These are phyloP conservation scores for Forsythia viridissima DNA, from an alignment of 257 asterid genomes.

Conservation along the genomic window DNA sequence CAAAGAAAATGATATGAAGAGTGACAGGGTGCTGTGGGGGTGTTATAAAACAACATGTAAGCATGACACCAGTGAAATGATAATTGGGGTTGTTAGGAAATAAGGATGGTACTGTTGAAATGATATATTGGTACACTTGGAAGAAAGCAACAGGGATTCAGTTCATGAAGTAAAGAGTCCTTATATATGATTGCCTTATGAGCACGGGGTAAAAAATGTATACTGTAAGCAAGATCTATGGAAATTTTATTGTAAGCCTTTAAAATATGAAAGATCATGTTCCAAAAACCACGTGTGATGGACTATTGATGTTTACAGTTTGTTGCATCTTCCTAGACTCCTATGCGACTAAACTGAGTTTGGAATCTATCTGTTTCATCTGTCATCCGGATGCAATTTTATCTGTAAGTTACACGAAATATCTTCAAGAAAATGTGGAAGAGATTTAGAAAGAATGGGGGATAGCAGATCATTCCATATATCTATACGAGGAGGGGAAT, in stretches of 20 bases:
- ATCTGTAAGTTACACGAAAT: too few relatives aligned
- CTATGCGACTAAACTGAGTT: neutral
- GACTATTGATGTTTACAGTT: neutral
- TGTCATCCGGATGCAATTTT: too few relatives aligned
- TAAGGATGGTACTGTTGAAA: neutral
- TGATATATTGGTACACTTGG: neutral
- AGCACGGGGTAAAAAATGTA: neutral
- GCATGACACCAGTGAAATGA: neutral
- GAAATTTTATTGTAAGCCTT: neutral
- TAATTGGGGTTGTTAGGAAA: neutral
- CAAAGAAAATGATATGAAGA: neutral
- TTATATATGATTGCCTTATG: neutral
- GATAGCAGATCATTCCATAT: neutral
- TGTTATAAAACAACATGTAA: neutral
- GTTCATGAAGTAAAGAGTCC: neutral
- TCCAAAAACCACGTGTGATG: neutral
- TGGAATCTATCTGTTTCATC: neutral
- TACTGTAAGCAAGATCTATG: neutral
- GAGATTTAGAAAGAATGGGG: neutral
- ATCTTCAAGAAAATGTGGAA: neutral
- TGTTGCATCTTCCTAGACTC: too few relatives aligned
- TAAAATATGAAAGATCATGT: neutral
- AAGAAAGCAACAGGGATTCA: neutral
- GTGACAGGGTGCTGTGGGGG: neutral
- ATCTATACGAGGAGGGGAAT: neutral